Evolutionary conservation across 2,329 filamentous ascomycete genomes (phyloP).

Genomic region (Venturia carpophila): DNA sequence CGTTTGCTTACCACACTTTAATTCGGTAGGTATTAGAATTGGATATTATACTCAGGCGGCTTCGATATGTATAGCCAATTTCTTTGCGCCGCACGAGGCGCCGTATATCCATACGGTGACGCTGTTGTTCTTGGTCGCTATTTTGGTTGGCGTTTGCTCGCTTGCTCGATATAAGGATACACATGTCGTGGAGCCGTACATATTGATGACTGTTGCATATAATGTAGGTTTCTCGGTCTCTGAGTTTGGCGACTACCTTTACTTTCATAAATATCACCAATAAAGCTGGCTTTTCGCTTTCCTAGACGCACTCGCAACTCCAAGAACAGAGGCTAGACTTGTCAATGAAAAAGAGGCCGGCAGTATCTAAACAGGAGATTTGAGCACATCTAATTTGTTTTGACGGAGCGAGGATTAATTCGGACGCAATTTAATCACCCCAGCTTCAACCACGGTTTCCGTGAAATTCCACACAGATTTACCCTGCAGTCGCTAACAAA

Average conservation of each 20-base stretch:
- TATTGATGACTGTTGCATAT: constrained; percentile 19
- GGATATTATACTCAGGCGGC: constrained; percentile 21
- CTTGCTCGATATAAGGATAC: constrained; percentile 13
- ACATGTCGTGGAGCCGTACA: constrained; percentile 19
- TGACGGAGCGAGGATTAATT: neutral
- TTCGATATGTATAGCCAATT: constrained; percentile 20
- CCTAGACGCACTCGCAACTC: no score
- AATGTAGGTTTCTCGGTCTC: neutral
- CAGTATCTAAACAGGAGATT: neutral
- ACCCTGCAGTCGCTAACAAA: neutral
- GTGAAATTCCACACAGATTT: neutral
- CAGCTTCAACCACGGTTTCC: neutral
- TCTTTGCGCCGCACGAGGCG: constrained; percentile 19
- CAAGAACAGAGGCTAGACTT: no score
- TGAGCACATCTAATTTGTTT: neutral
- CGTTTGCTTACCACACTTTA: neutral
- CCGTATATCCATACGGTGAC: constrained; percentile 19
- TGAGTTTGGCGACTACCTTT: neutral
- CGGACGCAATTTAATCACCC: no score
- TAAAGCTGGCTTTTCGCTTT: neutral
- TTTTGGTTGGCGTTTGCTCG: constrained; percentile 18
- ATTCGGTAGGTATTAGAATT: constrained; percentile 16
- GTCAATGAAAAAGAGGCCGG: no score
- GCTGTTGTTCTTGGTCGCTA: constrained; percentile 19
- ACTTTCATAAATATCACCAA: no score